Base-by-base conservation (phyloP, 179 eudicot species). In the Silene vulgaris region DNA sequence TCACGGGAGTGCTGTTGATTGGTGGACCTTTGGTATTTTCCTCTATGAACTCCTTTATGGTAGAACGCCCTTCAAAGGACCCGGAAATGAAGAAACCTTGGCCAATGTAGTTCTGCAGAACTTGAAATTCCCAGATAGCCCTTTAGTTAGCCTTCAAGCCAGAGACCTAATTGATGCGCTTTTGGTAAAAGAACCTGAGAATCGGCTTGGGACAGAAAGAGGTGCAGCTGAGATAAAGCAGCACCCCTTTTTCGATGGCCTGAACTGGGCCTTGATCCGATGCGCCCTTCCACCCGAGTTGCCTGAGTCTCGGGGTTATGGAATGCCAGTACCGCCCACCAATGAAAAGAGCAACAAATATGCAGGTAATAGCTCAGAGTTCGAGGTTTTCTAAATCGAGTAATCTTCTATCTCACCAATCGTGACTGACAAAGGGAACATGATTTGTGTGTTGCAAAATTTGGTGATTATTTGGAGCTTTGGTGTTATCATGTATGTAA, bases 1-100 rank as follows among this genome's bases (percentile, higher is more conserved):
- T 32, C 97, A 92, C 50, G 97, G 97, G 73, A 90, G 96, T 35
- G 96, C 97, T 6, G 97, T 92, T 23, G 97, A 92, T 81, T 92
- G 97, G 97, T 92, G 97, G 97, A 92, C 97, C 0, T 86, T 87
- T 17, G 97, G 97, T 13, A 76, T 92, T 8, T 92, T 92, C 62
- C 88, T 92, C 1, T 92, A 87, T 54, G 97, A 92, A 81, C 90
- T 92, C 74, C 87, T 92, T 9, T 92, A 92, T 66, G 97, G 97
- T 21, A 83, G 77, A 78, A 92, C 97, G n/a, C 97, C 97, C n/a
- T 92, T 92, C 56, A 90, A 87, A 76, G 97, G 96, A 23, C 35
- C 88, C 29, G 89, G 89, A 26, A 92, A 92, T 75, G 97, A 92
- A 28, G 96, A 92, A 82, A 92, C 97, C 0, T 76, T 92, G 66